These are phyloP conservation scores for Phlebiopsis gigantea DNA, from an alignment of 768 basidiomycete species.

Conservation along the genomic window DNA sequence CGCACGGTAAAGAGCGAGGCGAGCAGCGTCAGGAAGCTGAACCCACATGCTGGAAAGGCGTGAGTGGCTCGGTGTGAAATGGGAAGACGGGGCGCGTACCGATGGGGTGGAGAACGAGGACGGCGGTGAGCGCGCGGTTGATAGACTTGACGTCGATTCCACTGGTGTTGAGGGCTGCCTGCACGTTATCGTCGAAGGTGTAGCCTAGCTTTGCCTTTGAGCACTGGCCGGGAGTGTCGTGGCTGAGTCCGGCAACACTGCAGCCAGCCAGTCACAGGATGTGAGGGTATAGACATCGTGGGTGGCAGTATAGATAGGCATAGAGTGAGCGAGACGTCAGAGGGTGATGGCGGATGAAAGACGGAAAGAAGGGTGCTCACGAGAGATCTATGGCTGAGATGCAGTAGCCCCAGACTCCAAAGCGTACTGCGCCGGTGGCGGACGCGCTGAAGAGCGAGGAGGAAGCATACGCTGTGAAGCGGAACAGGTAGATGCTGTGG, in stretches of 20 bases:
- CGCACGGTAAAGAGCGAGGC: slow-evolving; percentile 42
- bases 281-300: slow-evolving; percentile 1
- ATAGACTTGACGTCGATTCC: slow-evolving; percentile 30
- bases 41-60: slow-evolving; percentile 34
- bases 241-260: slow-evolving; percentile 40
- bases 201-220: slow-evolving; percentile 48
- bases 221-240: slow-evolving; percentile 36
- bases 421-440: slow-evolving; percentile 35
- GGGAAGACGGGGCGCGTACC: slow-evolving; percentile 28
- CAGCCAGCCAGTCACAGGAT: slow-evolving; percentile 7
- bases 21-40: slow-evolving; percentile 47
- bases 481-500: slow-evolving; percentile 50
- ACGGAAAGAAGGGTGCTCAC: slow-evolving; percentile 27
- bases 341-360: slow-evolving; percentile 13
- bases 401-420: slow-evolving; percentile 67
- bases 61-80: not conserved
- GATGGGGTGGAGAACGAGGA: slow-evolving; percentile 51
- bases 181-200: slow-evolving; percentile 45
- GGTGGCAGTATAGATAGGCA: not conserved
- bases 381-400: slow-evolving; percentile 39
- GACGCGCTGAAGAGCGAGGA: slow-evolving; percentile 30
- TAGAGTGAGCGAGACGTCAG: slow-evolving; percentile 9
- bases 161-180: slow-evolving; percentile 36
- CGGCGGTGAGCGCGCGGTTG: slow-evolving; percentile 39
- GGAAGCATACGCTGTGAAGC: slow-evolving; percentile 33